phyloP scores from a whole-genome alignment of 179 eudicot species.

The Actinidia polygama region DNA sequence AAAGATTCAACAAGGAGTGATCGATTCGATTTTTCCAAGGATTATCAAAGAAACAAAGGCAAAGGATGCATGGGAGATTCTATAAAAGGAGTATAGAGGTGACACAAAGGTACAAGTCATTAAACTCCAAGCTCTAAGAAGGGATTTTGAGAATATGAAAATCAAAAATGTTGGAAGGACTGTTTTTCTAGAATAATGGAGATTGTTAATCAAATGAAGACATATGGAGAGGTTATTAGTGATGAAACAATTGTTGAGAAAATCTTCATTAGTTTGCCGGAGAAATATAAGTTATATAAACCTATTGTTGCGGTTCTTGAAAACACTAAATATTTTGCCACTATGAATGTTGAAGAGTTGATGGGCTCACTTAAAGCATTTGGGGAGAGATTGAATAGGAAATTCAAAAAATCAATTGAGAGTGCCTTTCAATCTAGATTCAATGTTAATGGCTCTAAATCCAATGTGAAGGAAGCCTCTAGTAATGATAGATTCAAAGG shows the following conservation, averaged over 20 bases:
- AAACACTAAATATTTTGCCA: background rate
- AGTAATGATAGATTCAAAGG: too few relatives aligned
- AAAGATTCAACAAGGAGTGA: too few relatives aligned
- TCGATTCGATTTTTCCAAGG: too few relatives aligned
- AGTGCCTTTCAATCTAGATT: background rate
- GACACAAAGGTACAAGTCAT: conserved; percentile 2
- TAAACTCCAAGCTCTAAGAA: background rate
- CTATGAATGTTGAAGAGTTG: background rate
- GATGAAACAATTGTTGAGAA: conserved; percentile 13
- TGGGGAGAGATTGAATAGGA: background rate
- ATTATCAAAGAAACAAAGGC: background rate
- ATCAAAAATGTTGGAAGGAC: conserved; percentile 13
- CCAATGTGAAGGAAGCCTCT: too few relatives aligned
- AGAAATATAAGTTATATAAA: too few relatives aligned
- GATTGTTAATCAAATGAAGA: conserved; percentile 5
- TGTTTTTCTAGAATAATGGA: background rate
- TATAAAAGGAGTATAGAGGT: conserved; percentile 15
- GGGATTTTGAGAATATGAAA: conserved; percentile 27
- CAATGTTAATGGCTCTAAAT: background rate
- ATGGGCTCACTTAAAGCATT: background rate
- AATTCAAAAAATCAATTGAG: conserved; percentile 2
- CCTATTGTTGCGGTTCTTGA: too few relatives aligned
- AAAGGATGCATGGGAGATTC: background rate
- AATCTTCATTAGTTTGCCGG: too few relatives aligned
- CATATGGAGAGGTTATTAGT: conserved; percentile 12